Percentiles rank a stretch among this genome's conserved stretches.
These are phyloP conservation scores for Dryadomyces quercivorus DNA, from an alignment of 2,329 filamentous ascomycete genomes.

Conservation along the genomic window DNA sequence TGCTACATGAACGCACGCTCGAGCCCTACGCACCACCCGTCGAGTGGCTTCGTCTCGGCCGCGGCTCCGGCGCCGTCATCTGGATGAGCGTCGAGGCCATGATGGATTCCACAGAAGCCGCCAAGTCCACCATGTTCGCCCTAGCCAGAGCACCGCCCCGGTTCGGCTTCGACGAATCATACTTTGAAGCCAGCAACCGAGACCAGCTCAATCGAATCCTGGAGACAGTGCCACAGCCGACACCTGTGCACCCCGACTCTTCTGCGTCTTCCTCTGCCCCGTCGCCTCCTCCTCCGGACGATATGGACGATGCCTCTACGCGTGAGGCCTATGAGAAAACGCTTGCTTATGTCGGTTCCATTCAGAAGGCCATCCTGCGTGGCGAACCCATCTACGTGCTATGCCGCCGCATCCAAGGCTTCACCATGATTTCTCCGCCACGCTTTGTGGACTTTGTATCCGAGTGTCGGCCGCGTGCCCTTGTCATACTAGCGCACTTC, in stretches of 20 bases:
- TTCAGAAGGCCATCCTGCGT: conserved; percentile 15
- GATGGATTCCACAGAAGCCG: conserved; percentile 6
- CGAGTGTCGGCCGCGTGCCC: conserved; percentile 14
- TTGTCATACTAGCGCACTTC: conserved; percentile 16
- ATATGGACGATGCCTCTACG: conserved; percentile 13
- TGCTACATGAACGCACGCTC: conserved; percentile 15
- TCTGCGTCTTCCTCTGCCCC: conserved; percentile 11
- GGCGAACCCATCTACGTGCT: conserved; percentile 20
- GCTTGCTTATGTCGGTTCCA: conserved; percentile 16
- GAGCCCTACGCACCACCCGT: conserved; percentile 15
- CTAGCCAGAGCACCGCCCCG: conserved; percentile 12
- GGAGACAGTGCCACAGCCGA: neutral
- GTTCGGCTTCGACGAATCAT: conserved; percentile 16
- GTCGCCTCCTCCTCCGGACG: conserved; percentile 10
- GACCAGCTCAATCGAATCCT: conserved; percentile 6
- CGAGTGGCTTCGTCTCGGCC: conserved; percentile 14
- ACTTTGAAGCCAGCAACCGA: conserved; percentile 15
- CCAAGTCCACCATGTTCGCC: conserved; percentile 9
- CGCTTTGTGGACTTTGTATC: conserved; percentile 15
- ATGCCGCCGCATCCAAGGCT: conserved; percentile 15
- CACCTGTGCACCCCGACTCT: too few species aligned
- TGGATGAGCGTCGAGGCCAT: conserved; percentile 15
- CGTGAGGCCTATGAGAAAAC: conserved; percentile 17
- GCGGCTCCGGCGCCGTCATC: conserved; percentile 15
- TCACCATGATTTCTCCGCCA: conserved; percentile 15